Evolutionary conservation across 768 basidiomycete species (phyloP).

Genomic region (Leccinum disarticulatum): DNA sequence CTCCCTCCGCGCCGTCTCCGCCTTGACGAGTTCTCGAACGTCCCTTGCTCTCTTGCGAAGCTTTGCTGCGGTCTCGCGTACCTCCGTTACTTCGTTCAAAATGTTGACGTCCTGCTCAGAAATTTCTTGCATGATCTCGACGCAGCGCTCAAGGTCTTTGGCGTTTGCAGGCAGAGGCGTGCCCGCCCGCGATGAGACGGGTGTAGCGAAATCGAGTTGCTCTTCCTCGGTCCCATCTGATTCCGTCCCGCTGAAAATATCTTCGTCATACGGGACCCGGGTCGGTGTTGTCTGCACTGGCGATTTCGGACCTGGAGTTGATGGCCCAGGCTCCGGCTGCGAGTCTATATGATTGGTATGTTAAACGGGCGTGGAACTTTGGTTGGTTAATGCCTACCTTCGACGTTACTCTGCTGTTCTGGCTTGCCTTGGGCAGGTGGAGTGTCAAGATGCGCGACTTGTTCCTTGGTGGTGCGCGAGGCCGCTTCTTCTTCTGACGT

Average conservation of each 20-base stretch:
- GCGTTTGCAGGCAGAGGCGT: constrained; percentile 21
- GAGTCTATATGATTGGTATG: background rate
- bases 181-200: constrained; percentile 23
- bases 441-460: background rate
- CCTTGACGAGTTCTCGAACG: constrained; percentile 23
- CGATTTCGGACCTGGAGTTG: background rate
- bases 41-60: constrained; percentile 22
- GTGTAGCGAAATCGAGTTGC: constrained; percentile 20
- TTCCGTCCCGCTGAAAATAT: constrained; percentile 21
- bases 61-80: constrained; percentile 19
- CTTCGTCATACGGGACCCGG: constrained; percentile 1
- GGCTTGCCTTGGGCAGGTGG: background rate
- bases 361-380: background rate
- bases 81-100: constrained; percentile 7
- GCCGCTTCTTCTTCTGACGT: background rate
- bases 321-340: constrained; percentile 3
- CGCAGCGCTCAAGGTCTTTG: constrained; percentile 21
- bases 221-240: constrained; percentile 25
- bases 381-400: constrained; percentile 1
- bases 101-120: constrained; percentile 17
- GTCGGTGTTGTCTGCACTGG: background rate
- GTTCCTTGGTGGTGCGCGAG: background rate
- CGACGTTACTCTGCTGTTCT: background rate
- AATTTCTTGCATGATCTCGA: constrained; percentile 29
- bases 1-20: constrained; percentile 24